Evolutionary conservation across 2,329 filamentous ascomycete species (phyloP), one percentile per base, ranked within the genome.

Genomic region (Xylaria sp.): DNA sequence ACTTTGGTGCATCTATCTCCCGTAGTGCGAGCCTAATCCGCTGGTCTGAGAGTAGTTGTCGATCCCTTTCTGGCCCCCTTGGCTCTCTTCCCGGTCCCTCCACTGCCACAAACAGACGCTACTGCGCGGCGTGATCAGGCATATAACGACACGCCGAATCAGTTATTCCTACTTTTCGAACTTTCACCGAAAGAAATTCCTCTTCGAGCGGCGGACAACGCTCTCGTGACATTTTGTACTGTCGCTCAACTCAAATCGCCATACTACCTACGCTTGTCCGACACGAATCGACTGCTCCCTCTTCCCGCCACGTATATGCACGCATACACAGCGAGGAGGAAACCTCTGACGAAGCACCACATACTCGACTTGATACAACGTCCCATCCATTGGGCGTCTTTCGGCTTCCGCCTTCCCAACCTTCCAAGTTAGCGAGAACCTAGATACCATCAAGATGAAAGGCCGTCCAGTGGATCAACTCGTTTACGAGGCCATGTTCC

Each of bases 401-500:
- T 53, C 41, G 34, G 34, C 41, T 28, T 45, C 30, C 8, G 15
- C 28, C 48, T 55, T 53, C 67, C 70, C 57, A 63, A 60, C 28
- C 25, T 28, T 28, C 50, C 43, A 36, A 61, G 60, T 18, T 15
- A 13, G 43, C 32, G 23, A 20, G 46, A 28, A 18, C 10, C 10
- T 23, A 20, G 34, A 58, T 43, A 32, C 56, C 65, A 68, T 60
- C 78, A 83, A 76, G 61, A 94, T 94, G 92, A 92, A 91, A 81
- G 89, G 90, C 74, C 87, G 87, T 56, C 86, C 89, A 52, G 84
- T 93, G 75, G 90, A 92, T 67, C 86, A 91, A 77, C 85, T 93
- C 79, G 89, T 94, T 69, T 92, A 92, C 85, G 87, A 90, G 80
- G 83, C 84, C 76, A 90, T 94, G 82, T 93, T 91, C 76, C 90